These are phyloP conservation scores for Polyrhizophydium stewartii DNA, from an alignment of 371 early-diverging fungal genomes.

Conservation along the genomic window DNA sequence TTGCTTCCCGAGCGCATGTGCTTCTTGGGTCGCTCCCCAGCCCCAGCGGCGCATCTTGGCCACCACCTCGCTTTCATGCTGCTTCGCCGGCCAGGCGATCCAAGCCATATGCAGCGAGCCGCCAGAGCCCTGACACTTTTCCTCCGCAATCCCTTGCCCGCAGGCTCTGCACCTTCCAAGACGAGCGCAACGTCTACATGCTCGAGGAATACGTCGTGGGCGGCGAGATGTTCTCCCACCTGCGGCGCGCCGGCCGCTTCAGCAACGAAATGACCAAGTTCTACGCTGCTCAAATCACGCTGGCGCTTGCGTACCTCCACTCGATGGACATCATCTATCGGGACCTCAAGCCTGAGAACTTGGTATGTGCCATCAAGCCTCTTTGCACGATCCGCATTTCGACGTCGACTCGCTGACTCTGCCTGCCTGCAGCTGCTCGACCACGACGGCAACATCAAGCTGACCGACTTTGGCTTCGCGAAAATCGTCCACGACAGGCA, in stretches of 20 bases:
- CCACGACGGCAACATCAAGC: conserved; percentile 89
- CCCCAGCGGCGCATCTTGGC: no score
- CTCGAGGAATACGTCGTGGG: conserved; percentile 91
- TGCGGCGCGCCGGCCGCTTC: conserved; percentile 75
- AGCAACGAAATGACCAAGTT: conserved; percentile 51
- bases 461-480: conserved; percentile 99
- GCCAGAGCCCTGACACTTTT: not conserved
- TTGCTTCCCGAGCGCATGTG: not conserved
- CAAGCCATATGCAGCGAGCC: no score
- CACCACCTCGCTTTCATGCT: not conserved
- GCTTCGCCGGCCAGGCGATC: no score
- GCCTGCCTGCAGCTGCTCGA: conserved; percentile 60
- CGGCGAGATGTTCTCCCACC: conserved; percentile 75
- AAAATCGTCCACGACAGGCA: conserved; percentile 51
- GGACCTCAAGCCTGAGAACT: conserved; percentile 94
- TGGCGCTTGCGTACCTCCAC: conserved; percentile 87
- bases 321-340: conserved; percentile 89
- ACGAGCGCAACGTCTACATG: conserved; percentile 85
- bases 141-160: not conserved
- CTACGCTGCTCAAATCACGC: conserved; percentile 56
- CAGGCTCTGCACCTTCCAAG: conserved; percentile 84
- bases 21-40: no score
- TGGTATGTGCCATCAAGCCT: conserved; percentile 23
- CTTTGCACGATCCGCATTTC: not conserved
- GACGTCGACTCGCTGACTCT: not conserved